phyloP scores from a whole-genome alignment of 805 yeast species.

The Kluyveromyces siamensis region DNA sequence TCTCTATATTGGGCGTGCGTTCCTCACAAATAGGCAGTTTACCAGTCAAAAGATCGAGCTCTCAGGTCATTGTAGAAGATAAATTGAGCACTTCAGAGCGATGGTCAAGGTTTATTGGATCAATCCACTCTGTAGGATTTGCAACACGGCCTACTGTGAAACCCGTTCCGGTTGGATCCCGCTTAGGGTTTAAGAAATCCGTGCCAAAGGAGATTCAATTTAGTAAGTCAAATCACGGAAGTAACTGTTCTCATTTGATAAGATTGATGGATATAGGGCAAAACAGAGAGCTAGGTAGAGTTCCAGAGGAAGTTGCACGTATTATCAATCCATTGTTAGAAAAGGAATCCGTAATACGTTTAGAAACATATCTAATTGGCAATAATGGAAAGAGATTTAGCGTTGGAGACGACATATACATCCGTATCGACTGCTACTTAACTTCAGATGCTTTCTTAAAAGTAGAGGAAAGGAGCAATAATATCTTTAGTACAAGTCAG shows the following conservation, averaged over 20 bases:
- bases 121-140: slow-evolving; percentile 55
- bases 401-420: slow-evolving; percentile 67
- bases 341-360: slow-evolving; percentile 43
- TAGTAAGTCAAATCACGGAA: not conserved
- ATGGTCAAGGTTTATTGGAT: slow-evolving; percentile 49
- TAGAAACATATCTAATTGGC: slow-evolving; percentile 49
- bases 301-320: slow-evolving; percentile 61
- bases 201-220: not conserved
- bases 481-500: slow-evolving; percentile 10
- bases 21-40: not conserved
- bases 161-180: slow-evolving; percentile 22
- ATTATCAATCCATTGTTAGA: slow-evolving; percentile 56
- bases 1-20: not conserved
- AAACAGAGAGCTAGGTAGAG: slow-evolving; percentile 61
- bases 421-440: slow-evolving; percentile 62
- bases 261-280: slow-evolving; percentile 23
- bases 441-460: slow-evolving; percentile 27
- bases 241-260: slow-evolving; percentile 12
- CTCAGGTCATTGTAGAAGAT: slow-evolving; percentile 4
- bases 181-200: slow-evolving; percentile 1
- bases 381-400: slow-evolving; percentile 41
- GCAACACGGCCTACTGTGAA: slow-evolving; percentile 57
- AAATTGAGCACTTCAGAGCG: slow-evolving; percentile 8
- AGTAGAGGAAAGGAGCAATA: slow-evolving; percentile 31
- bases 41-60: not conserved